Evolutionary conservation across 352 stramenopile species (phyloP).

Genomic region (Pythium volutum): DNA sequence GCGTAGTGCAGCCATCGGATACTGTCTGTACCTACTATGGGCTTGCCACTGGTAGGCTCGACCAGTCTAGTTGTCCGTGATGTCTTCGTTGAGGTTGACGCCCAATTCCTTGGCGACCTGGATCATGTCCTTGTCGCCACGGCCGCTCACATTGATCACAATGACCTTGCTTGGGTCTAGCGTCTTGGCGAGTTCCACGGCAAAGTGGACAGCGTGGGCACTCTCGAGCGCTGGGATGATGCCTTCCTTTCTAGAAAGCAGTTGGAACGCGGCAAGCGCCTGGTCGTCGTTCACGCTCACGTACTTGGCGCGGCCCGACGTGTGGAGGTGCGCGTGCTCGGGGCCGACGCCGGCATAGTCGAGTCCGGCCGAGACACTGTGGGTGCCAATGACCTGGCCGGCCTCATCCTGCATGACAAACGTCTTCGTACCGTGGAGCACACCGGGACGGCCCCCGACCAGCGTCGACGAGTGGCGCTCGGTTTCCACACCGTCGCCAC

Average conservation of each 20-base stretch:
- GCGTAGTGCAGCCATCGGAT: too few relatives aligned
- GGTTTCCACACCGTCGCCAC: conserved; percentile 91
- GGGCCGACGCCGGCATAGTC: conserved; percentile 98
- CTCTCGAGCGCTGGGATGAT: conserved; percentile 98
- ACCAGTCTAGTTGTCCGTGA: conserved; percentile 64
- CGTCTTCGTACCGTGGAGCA: conserved; percentile 97
- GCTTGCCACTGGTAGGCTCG: not conserved
- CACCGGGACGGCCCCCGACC: conserved; percentile 90
- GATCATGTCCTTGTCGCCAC: conserved; percentile 99
- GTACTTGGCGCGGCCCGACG: conserved; percentile 94
- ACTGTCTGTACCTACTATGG: too few relatives aligned
- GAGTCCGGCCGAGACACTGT: conserved; percentile 95
- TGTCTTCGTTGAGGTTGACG: conserved; percentile 87
- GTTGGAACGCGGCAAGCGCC: conserved; percentile 95
- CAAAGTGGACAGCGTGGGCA: conserved; percentile 95
- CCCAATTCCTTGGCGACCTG: conserved; percentile 96
- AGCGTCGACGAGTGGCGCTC: conserved; percentile 94
- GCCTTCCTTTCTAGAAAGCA: conserved; percentile 94
- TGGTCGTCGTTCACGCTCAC: conserved; percentile 95
- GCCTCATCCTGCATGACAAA: conserved; percentile 96
- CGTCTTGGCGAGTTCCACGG: conserved; percentile 90
- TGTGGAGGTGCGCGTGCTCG: conserved; percentile 97
- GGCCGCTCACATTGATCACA: conserved; percentile 97
- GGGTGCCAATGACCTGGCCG: conserved; percentile 95
- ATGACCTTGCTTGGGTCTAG: conserved; percentile 90